phyloP scores from a whole-genome alignment of 2,329 filamentous ascomycete species.

The Fusarium oxysporum region DNA sequence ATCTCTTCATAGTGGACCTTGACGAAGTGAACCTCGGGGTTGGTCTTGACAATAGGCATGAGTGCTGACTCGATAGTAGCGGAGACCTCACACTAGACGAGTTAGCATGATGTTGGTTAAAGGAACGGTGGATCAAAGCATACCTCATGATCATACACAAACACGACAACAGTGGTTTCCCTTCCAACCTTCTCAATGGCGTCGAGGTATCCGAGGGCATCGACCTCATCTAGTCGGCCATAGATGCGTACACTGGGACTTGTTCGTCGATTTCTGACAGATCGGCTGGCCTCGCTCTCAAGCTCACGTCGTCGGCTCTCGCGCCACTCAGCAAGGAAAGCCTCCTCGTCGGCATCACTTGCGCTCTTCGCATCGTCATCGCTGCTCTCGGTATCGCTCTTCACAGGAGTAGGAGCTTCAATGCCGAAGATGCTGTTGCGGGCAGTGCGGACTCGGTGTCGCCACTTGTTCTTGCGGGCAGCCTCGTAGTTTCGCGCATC shows the following conservation, averaged over 20 bases:
- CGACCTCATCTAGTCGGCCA: constrained; percentile 84
- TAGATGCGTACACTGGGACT: constrained; percentile 83
- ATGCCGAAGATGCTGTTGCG: constrained; percentile 67
- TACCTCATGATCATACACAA: constrained; percentile 91
- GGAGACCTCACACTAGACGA: constrained; percentile 79
- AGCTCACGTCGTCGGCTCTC: constrained; percentile 83
- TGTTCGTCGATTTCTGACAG: constrained; percentile 72
- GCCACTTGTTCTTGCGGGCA: constrained; percentile 69
- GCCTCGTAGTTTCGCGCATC: constrained; percentile 82
- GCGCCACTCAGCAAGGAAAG: constrained; percentile 87
- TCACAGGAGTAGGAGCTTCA: constrained; percentile 44
- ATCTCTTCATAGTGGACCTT: constrained; percentile 93
- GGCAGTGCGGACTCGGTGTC: constrained; percentile 62
- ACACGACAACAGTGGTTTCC: constrained; percentile 89
- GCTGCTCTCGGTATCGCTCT: constrained; percentile 60
- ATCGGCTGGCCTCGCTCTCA: constrained; percentile 67
- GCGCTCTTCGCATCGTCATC: constrained; percentile 59
- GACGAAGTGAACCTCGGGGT: constrained; percentile 84
- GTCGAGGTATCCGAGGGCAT: constrained; percentile 93
- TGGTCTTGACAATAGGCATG: constrained; percentile 75
- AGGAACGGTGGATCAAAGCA: constrained; percentile 47
- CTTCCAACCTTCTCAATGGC: constrained; percentile 89
- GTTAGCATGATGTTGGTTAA: constrained; percentile 33
- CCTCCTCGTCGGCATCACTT: constrained; percentile 77
- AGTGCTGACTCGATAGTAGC: constrained; percentile 83